Conservation (phyloP, 2,329 filamentous ascomycete genomes). For the Monosporascus cannonballus region DNA sequence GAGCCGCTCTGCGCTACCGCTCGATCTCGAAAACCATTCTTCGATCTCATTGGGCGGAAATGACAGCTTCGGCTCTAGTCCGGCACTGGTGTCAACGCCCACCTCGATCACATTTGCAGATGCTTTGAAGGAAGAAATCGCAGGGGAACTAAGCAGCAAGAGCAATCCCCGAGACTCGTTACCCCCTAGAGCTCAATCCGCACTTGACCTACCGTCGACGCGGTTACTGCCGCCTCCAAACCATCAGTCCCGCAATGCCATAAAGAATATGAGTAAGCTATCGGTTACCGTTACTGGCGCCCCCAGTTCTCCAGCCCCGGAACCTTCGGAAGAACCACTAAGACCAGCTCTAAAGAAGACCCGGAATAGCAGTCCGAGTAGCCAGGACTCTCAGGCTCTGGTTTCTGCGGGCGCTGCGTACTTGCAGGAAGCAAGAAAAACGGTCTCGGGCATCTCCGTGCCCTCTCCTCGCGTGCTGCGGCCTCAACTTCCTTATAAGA, state of each 20-base stretch:
- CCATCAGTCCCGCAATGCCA: conserved; percentile 31
- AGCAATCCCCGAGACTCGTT: conserved; percentile 6
- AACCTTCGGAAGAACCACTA: conserved; percentile 17
- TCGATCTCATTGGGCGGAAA: conserved; percentile 4
- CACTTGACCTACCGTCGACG: conserved; percentile 22
- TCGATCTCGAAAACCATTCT: conserved; percentile 18
- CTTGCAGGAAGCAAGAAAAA: conserved; percentile 30
- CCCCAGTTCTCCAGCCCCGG: conserved; percentile 21
- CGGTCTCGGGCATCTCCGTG: conserved; percentile 19
- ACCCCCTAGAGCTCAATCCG: conserved; percentile 21
- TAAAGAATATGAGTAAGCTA: conserved; percentile 11
- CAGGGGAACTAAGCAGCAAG: conserved; percentile 6
- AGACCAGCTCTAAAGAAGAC: conserved; percentile 22
- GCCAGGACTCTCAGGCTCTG: conserved; percentile 14
- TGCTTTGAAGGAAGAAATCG: conserved; percentile 11
- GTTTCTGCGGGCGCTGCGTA: conserved; percentile 25
- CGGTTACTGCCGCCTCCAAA: conserved; percentile 32
- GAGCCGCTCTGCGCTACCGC: conserved; percentile 18
- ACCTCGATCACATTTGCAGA: conserved; percentile 17
- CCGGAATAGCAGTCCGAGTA: conserved; percentile 17
- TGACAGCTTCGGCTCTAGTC: conserved; percentile 5
- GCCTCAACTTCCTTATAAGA: conserved; percentile 20
- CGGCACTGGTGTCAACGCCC: conserved; percentile 14
- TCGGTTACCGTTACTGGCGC: conserved; percentile 17
- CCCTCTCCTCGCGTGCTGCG: conserved; percentile 18